Evolutionary conservation across 2,329 filamentous ascomycete genomes (phyloP), one percentile per base, ranked within the genome.

Genomic region (Oidium heveae): DNA sequence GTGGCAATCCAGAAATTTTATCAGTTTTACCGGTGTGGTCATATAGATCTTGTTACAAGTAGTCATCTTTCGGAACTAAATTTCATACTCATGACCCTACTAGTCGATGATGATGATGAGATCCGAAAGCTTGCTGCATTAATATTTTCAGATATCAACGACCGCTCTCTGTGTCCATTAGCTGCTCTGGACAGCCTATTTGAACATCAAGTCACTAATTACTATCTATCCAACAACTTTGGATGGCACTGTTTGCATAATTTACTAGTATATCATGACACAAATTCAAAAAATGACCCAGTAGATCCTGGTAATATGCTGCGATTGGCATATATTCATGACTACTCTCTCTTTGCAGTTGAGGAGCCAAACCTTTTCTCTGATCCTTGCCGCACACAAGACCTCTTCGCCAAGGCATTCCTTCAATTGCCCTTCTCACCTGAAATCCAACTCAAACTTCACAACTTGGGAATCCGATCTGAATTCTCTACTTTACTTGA

Each of bases 61-160:
- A 9, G 24, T 16, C 10, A 28, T 9, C 15, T 8, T 43, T 39
- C 20, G 24, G 24, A 53, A 43, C 18, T 53, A n/a, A 43, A 53
- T 39, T 53, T 39, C 16, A 18, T 53, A 20, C n/a, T 53, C 2
- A 43, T 53, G 20, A 53, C 36, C 7, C 36, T 53, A 3, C 36
- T 53, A n/a, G 34, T 53, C 10, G 53, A 55, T 50, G 53, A 55
- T 28, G 53, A 55, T 24, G 28, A 49, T 24, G 44, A 55, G 6
- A 50, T 55, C 22, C 53, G 53, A 28, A 24, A 28, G 7, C n/a
- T 50, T 37, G 32, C 32, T 24, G 53, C 53, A 36, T 36, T 34
- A 0, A 50, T 33, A 9, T 44, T 51, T 20, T 55, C 53, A 6
- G 16, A 51, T 18, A n/a, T 50, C 12, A 4, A 47, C 13, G 18